Percentiles rank a stretch among this genome's conserved stretches.
phyloP scores from a whole-genome alignment of 129 eudicot species.

The Calendula officinalis region DNA sequence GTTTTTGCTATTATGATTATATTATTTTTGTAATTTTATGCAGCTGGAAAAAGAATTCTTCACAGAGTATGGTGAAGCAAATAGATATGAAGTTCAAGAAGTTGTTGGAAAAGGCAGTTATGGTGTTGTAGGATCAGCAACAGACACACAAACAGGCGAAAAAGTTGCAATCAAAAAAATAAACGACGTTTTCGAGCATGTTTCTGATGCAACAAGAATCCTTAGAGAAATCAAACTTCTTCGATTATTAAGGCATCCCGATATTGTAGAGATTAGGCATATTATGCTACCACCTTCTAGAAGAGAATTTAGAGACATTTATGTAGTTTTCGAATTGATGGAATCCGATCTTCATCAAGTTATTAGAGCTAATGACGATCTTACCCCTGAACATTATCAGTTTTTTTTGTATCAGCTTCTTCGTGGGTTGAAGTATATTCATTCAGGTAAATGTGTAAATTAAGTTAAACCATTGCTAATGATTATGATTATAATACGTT shows the following conservation, averaged over 20 bases:
- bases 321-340: slow-evolving; percentile 75
- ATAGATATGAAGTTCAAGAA: slow-evolving; percentile 71
- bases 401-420: slow-evolving; percentile 84
- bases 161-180: slow-evolving; percentile 73
- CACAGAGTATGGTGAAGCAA: slow-evolving; percentile 83
- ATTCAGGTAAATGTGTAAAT: slow-evolving; percentile 59
- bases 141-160: slow-evolving; percentile 61
- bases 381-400: slow-evolving; percentile 85
- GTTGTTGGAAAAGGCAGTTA: slow-evolving; percentile 89
- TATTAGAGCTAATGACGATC: slow-evolving; percentile 82
- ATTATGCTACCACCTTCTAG: slow-evolving; percentile 91
- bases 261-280: slow-evolving; percentile 79
- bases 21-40: slow-evolving; percentile 2
- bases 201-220: slow-evolving; percentile 84
- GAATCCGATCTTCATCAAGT: slow-evolving; percentile 90
- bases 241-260: slow-evolving; percentile 74
- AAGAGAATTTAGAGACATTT: slow-evolving; percentile 72
- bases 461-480: too few relatives aligned
- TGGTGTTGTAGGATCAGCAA: slow-evolving; percentile 88
- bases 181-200: slow-evolving; percentile 83
- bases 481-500: too few relatives aligned
- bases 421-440: slow-evolving; percentile 82
- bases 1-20: too few relatives aligned
- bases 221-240: slow-evolving; percentile 88
- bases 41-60: slow-evolving; percentile 68